phyloP scores from a whole-genome alignment of 1,284 basidiomycete genomes.

The Leccinum solheimii region DNA sequence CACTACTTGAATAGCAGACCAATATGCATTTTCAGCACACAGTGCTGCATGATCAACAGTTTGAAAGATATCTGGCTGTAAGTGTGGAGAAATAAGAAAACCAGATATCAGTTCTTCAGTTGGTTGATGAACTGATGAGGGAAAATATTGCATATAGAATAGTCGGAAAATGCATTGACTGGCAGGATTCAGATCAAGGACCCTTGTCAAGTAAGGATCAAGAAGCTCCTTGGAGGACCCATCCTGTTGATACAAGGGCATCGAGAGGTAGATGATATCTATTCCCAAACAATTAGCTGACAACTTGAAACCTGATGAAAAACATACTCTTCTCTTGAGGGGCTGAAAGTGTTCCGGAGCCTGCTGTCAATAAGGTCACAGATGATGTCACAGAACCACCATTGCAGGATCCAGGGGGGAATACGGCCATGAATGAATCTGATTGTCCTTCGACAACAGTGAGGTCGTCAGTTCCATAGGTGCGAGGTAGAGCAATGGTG shows the following conservation, averaged over 20 bases:
- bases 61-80: constrained; percentile 49
- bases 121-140: constrained; percentile 1
- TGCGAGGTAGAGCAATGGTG: constrained; percentile 36
- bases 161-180: constrained; percentile 48
- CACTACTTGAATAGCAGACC: constrained; percentile 36
- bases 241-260: constrained; percentile 41
- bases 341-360: constrained; percentile 82
- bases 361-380: constrained; percentile 75
- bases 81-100: constrained; percentile 42
- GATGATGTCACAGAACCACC: constrained; percentile 49
- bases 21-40: constrained; percentile 64
- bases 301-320: neutral
- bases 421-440: constrained; percentile 64
- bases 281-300: constrained; percentile 2
- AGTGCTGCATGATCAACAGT: constrained; percentile 57
- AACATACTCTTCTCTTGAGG: constrained; percentile 80
- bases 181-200: constrained; percentile 35
- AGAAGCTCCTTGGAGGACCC: constrained; percentile 50
- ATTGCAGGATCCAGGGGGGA: constrained; percentile 68
- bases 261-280: constrained; percentile 66
- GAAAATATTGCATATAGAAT: constrained; percentile 52
- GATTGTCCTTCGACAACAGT: constrained; percentile 24
- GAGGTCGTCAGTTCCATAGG: constrained; percentile 24
- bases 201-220: constrained; percentile 58
- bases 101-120: constrained; percentile 11